phyloP scores from a whole-genome alignment of 371 early-diverging fungal species.

The Mortierella sp. region DNA sequence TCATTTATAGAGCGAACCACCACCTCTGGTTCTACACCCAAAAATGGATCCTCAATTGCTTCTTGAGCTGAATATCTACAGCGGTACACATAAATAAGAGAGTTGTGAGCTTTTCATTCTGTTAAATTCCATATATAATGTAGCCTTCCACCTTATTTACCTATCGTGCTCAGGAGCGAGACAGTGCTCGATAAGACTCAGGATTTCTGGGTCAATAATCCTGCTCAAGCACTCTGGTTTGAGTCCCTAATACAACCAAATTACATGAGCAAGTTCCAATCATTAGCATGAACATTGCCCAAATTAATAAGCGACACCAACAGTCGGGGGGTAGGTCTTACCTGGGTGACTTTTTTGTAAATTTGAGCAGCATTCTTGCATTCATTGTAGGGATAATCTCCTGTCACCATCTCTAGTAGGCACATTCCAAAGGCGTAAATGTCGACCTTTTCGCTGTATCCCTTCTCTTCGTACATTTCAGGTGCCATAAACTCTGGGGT shows the following conservation, averaged over 20 bases:
- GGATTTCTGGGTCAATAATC: conserved; percentile 80
- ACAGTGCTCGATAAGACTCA: conserved; percentile 84
- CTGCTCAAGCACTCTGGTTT: conserved; percentile 83
- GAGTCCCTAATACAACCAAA: conserved; percentile 67
- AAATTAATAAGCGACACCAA: no score
- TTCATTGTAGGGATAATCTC: conserved; percentile 91
- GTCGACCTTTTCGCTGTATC: conserved; percentile 91
- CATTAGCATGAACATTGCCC: no score
- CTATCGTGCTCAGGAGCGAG: conserved; percentile 79
- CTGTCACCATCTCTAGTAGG: conserved; percentile 90
- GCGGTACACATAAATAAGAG: background rate
- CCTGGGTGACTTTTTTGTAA: conserved; percentile 82
- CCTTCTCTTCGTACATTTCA: conserved; percentile 92
- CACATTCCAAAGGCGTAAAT: conserved; percentile 98
- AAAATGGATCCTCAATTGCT: conserved; percentile 85
- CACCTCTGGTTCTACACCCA: conserved; percentile 85
- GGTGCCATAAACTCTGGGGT: conserved; percentile 97
- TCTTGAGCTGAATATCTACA: conserved; percentile 80
- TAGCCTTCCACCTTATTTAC: conserved; percentile 32
- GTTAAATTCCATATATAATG: background rate
- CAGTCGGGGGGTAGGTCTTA: conserved; percentile 25
- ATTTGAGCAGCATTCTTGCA: conserved; percentile 91
- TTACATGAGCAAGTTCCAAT: background rate
- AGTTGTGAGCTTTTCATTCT: background rate
- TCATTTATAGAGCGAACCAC: conserved; percentile 72